Conservation (phyloP, 805 yeast species). For the Candida sanyiensis region DNA sequence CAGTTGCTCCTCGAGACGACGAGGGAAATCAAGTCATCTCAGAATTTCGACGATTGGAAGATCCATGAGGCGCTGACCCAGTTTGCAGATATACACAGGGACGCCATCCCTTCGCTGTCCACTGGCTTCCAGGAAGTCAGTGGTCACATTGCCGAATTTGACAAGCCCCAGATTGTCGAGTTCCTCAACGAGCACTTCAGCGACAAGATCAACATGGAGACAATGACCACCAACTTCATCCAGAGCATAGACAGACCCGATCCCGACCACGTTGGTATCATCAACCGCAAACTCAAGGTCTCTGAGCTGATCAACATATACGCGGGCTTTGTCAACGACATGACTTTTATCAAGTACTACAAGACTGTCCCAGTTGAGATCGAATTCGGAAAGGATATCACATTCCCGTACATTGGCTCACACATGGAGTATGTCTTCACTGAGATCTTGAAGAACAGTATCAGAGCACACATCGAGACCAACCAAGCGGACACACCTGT, state of each 20-base stretch:
- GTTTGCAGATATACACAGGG: constrained; percentile 73
- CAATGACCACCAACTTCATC: constrained; percentile 82
- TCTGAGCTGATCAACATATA: constrained; percentile 57
- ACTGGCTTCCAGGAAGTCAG: constrained; percentile 73
- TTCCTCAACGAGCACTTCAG: constrained; percentile 73
- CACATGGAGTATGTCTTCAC: constrained; percentile 85
- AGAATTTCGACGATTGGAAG: constrained; percentile 34
- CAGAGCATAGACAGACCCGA: constrained; percentile 43
- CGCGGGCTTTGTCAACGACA: constrained; percentile 72
- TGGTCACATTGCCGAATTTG: constrained; percentile 32
- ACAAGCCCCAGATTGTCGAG: constrained; percentile 42
- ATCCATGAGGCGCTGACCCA: constrained; percentile 50
- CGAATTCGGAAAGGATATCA: constrained; percentile 49
- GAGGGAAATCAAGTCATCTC: constrained; percentile 32
- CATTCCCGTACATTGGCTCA: constrained; percentile 78
- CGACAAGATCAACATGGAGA: constrained; percentile 82
- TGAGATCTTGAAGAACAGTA: constrained; percentile 82
- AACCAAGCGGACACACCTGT: constrained; percentile 35
- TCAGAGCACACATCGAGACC: constrained; percentile 82
- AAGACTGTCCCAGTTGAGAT: constrained; percentile 56
- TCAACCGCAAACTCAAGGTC: constrained; percentile 63
- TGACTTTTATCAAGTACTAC: constrained; percentile 80
- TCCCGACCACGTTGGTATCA: constrained; percentile 52
- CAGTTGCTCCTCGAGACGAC: constrained; percentile 42
- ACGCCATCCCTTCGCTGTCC: constrained; percentile 76